Percentiles rank a stretch among this genome's conserved stretches.
Evolutionary conservation across 1,284 basidiomycete genomes (phyloP).

Genomic region (Puccinia coronata): DNA sequence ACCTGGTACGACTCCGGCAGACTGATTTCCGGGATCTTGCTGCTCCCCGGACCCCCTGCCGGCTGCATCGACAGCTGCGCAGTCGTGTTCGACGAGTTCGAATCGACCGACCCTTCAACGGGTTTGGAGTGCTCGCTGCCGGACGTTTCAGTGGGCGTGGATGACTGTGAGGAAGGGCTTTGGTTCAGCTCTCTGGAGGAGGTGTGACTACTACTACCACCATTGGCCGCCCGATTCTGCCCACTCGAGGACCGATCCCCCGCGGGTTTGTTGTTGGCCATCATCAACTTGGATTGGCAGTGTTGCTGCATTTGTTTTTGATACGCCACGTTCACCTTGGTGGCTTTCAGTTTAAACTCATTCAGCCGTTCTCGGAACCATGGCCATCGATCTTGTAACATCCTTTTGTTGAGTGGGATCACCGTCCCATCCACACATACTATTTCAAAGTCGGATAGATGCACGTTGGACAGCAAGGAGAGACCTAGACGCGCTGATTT

Average conservation of each 20-base stretch:
- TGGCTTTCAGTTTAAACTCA: conserved; percentile 36
- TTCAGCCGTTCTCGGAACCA: conserved; percentile 36
- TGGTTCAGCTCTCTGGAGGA: conserved; percentile 54
- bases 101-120: conserved; percentile 62
- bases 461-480: conserved; percentile 10
- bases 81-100: conserved; percentile 13
- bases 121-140: conserved; percentile 9
- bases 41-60: conserved; percentile 1
- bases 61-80: conserved; percentile 21
- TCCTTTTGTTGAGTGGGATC: conserved; percentile 22
- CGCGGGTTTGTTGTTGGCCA: not conserved
- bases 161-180: conserved; percentile 49
- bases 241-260: conserved; percentile 5
- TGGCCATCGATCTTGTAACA: conserved; percentile 44
- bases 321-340: conserved; percentile 27
- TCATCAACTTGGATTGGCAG: conserved; percentile 5
- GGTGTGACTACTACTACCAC: conserved; percentile 41
- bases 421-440: conserved; percentile 21
- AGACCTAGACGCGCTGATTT: conserved; percentile 16
- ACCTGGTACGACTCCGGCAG: conserved; percentile 68
- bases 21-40: conserved; percentile 35
- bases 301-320: conserved; percentile 35
- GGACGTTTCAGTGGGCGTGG: conserved; percentile 13
- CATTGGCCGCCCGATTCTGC: conserved; percentile 12
- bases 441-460: conserved; percentile 30